phyloP scores from a whole-genome alignment of 108 stramenopile genomes.

The Pelagomonas calceolata region DNA sequence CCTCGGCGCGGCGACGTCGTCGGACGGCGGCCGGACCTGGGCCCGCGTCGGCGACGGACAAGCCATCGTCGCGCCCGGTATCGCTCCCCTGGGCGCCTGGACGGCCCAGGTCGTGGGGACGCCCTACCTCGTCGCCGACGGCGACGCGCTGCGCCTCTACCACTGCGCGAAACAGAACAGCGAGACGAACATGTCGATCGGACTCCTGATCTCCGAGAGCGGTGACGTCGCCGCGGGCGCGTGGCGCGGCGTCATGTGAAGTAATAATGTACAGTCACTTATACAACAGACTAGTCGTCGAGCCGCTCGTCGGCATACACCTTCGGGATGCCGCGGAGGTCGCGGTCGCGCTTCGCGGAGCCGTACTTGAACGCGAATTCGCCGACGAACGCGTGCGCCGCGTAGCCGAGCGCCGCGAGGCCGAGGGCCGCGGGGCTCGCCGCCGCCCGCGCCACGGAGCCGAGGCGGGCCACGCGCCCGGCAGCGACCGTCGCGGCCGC shows the following conservation, averaged over 20 bases:
- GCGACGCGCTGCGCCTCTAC: constrained; percentile 11
- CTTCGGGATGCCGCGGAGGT: no score
- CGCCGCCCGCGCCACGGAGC: no score
- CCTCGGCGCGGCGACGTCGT: constrained; percentile 10
- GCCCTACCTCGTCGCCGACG: constrained; percentile 7
- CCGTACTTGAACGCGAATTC: no score
- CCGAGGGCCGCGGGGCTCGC: no score
- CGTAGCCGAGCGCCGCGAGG: no score
- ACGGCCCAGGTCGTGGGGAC: constrained; percentile 14
- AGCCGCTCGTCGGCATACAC: no score
- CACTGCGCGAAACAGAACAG: constrained; percentile 12
- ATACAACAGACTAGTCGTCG: no score
- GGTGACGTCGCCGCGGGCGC: constrained; percentile 9
- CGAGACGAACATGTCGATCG: constrained; percentile 17
- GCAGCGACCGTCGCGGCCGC: no score
- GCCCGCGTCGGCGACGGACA: background rate
- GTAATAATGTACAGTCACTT: no score
- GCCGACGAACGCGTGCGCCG: no score
- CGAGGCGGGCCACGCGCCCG: no score
- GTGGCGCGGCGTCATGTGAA: constrained; percentile 8
- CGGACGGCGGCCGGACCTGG: background rate
- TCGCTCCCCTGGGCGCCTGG: constrained; percentile 10
- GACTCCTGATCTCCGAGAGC: constrained; percentile 1
- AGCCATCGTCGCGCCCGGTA: constrained; percentile 12
- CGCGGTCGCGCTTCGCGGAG: no score